Percentiles rank a stretch among this genome's conserved stretches.
Conservation (phyloP, 176 grass and related monocot species). For the Thinopyrum elongatum region DNA sequence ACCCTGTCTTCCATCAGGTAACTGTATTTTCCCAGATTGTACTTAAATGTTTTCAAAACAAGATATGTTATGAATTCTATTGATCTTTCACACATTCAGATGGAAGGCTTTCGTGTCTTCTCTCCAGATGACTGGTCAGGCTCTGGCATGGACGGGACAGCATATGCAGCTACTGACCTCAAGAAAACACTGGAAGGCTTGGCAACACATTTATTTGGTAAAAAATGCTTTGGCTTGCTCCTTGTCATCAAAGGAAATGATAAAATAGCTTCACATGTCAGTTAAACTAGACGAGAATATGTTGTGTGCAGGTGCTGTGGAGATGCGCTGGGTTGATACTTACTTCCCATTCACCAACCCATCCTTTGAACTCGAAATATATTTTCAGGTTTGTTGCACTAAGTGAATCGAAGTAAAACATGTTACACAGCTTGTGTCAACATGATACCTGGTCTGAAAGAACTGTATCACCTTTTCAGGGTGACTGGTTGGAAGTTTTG, state of each 20-base stretch:
- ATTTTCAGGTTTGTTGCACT: constrained; percentile 74
- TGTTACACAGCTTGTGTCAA: constrained; percentile 2
- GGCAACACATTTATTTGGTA: constrained; percentile 94
- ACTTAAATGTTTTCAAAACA: neutral
- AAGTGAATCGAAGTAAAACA: constrained; percentile 18
- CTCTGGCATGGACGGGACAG: constrained; percentile 75
- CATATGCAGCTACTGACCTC: constrained; percentile 75
- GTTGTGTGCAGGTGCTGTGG: constrained; percentile 73
- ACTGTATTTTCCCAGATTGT: neutral
- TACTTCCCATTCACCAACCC: constrained; percentile 98
- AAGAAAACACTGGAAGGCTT: constrained; percentile 92
- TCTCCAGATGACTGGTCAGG: constrained; percentile 77
- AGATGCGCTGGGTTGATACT: constrained; percentile 99
- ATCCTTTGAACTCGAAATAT: constrained; percentile 97
- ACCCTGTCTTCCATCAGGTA: constrained; percentile 97
- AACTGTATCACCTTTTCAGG: constrained; percentile 40
- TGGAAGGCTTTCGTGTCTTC: constrained; percentile 93
- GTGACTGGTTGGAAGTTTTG: constrained; percentile 95
- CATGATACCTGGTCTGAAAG: constrained; percentile 18
- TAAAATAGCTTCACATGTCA: neutral
- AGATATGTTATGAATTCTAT: neutral
- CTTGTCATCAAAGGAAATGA: neutral
- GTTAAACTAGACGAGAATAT: neutral
- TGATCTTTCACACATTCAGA: constrained; percentile 46
- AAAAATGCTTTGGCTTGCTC: constrained; percentile 23